Conservation (phyloP, 192 early-diverging fungal genomes). For the Backusella tuberculispora region DNA sequence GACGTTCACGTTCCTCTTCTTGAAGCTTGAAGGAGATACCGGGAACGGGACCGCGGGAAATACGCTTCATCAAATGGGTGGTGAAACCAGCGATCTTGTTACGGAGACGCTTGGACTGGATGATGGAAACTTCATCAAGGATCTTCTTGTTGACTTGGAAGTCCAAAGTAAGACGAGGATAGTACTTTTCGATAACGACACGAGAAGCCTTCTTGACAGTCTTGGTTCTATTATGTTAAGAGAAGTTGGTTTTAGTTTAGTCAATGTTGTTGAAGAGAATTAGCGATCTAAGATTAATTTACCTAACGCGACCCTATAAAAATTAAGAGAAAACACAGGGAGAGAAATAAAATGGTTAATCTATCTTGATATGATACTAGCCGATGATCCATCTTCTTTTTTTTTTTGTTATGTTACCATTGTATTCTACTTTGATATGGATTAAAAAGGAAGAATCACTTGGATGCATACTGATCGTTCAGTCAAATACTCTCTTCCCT, state of each 20-base stretch:
- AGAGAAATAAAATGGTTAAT: slow-evolving; percentile 7
- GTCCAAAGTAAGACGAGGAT: slow-evolving; percentile 97
- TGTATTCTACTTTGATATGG: slow-evolving; percentile 13
- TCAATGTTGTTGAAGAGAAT: too few species aligned
- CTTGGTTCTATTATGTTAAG: slow-evolving; percentile 73
- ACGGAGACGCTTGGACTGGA: slow-evolving; percentile 98
- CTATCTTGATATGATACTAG: neutral
- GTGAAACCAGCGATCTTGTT: slow-evolving; percentile 99
- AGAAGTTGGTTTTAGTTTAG: neutral
- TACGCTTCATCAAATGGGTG: slow-evolving; percentile 99
- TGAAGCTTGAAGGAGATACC: slow-evolving; percentile 99
- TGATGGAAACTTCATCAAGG: slow-evolving; percentile 95
- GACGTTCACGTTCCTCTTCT: slow-evolving; percentile 99
- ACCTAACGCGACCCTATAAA: slow-evolving; percentile 82
- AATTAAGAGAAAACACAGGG: neutral
- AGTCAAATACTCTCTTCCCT: neutral
- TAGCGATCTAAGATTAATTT: neutral
- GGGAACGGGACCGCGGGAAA: slow-evolving; percentile 96
- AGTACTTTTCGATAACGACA: slow-evolving; percentile 99
- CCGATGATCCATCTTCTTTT: neutral
- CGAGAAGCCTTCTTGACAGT: slow-evolving; percentile 99
- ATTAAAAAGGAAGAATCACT: slow-evolving; percentile 10
- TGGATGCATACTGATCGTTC: neutral
- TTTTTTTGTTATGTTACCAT: neutral
- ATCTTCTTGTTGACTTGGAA: slow-evolving; percentile 99